Percentiles rank a stretch among this genome's conserved stretches.
phyloP scores from a whole-genome alignment of 768 basidiomycete species.

The Xerocomellus intermedius region DNA sequence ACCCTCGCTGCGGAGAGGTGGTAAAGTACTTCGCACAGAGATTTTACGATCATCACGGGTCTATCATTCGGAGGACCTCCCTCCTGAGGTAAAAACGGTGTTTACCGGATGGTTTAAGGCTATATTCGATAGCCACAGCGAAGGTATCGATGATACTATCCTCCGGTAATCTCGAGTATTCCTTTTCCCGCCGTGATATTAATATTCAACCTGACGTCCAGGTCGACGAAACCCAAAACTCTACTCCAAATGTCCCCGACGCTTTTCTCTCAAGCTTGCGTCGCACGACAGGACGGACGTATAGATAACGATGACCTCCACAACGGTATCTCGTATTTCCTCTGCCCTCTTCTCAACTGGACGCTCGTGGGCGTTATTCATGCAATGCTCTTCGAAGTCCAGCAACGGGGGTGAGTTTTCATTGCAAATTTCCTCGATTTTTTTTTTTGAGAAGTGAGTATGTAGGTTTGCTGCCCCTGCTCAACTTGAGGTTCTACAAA shows the following conservation, averaged over 20 bases:
- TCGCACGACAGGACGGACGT: slow-evolving; percentile 44
- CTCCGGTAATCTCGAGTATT: slow-evolving; percentile 45
- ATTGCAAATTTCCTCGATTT: not conserved
- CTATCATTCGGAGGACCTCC: slow-evolving; percentile 40
- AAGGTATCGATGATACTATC: slow-evolving; percentile 83
- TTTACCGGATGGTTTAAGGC: slow-evolving; percentile 71
- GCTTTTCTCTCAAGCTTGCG: slow-evolving; percentile 63
- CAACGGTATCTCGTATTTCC: slow-evolving; percentile 78
- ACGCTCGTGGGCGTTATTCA: slow-evolving; percentile 73
- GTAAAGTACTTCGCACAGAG: slow-evolving; percentile 46
- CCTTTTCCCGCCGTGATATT: not conserved
- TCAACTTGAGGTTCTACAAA: slow-evolving; percentile 66
- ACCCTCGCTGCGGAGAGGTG: slow-evolving; percentile 45
- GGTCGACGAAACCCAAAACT: slow-evolving; percentile 68
- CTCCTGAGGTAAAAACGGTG: slow-evolving; percentile 42
- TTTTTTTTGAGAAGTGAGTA: not conserved
- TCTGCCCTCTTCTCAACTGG: slow-evolving; percentile 72
- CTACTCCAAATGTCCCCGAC: slow-evolving; percentile 67
- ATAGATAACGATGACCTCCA: slow-evolving; percentile 66
- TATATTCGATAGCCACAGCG: slow-evolving; percentile 70
- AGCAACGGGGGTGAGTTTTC: slow-evolving; percentile 48
- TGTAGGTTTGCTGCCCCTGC: slow-evolving; percentile 46
- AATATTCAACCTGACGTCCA: slow-evolving; percentile 29
- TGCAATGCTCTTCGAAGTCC: slow-evolving; percentile 59
- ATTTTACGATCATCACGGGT: slow-evolving; percentile 51